Conservation (phyloP, 768 basidiomycete genomes). For the Lactarius evosmus region DNA sequence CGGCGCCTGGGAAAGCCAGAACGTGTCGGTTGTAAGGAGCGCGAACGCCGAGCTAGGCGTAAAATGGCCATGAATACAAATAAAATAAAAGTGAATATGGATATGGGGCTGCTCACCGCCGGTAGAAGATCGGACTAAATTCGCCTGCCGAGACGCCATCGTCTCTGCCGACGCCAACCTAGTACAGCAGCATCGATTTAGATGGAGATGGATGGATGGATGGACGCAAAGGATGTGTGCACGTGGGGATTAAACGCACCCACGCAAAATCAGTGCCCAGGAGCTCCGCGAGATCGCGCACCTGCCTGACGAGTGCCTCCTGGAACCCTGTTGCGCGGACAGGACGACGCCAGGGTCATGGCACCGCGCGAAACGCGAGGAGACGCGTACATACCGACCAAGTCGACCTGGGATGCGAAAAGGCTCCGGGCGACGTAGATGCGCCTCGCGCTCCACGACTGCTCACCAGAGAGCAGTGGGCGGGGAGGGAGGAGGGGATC, state of each 20-base stretch:
- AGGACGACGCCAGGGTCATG: background rate
- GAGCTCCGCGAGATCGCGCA: slow-evolving; percentile 51
- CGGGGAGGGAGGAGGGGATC: slow-evolving; percentile 43
- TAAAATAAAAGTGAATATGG: background rate
- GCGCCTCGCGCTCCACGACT: slow-evolving; percentile 53
- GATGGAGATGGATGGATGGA: background rate
- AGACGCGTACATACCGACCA: slow-evolving; percentile 38
- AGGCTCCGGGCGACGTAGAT: slow-evolving; percentile 48
- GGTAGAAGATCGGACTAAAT: slow-evolving; percentile 61
- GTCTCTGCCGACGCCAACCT: slow-evolving; percentile 62
- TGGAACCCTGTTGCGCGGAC: slow-evolving; percentile 42
- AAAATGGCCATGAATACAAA: background rate
- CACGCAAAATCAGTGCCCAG: slow-evolving; percentile 54
- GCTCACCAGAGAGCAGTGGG: slow-evolving; percentile 39
- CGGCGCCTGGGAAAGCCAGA: slow-evolving; percentile 57
- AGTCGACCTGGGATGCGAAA: slow-evolving; percentile 38
- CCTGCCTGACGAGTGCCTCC: slow-evolving; percentile 54
- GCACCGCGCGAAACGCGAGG: background rate
- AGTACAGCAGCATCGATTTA: background rate
- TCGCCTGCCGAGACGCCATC: slow-evolving; percentile 56
- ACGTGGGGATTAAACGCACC: slow-evolving; percentile 35
- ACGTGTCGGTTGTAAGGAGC: slow-evolving; percentile 44
- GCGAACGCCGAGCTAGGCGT: slow-evolving; percentile 36
- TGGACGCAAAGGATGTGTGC: background rate
- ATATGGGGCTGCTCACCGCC: slow-evolving; percentile 35